A percentile compares a stretch with the other conserved stretches of the same genome.
phyloP scores from a whole-genome alignment of 139 green algal species.

The Raphidocelis subcapitata region DNA sequence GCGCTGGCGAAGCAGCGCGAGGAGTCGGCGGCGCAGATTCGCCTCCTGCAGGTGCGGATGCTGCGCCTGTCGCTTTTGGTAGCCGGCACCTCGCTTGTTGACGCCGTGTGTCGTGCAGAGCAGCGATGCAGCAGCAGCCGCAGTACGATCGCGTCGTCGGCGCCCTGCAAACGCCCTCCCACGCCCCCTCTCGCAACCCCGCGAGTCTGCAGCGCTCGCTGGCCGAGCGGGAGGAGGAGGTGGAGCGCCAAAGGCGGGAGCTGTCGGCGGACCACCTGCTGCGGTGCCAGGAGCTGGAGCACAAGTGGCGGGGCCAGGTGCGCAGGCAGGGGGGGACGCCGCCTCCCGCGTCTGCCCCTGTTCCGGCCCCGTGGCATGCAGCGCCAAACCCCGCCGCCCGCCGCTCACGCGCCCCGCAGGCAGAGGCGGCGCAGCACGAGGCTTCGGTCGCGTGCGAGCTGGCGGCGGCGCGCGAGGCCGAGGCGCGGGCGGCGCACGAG shows the following conservation, averaged over 20 bases:
- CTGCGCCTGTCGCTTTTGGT: no score
- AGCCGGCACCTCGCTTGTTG: no score
- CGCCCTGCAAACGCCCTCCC: no score
- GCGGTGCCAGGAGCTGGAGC: conserved; percentile 46
- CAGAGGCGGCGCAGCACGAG: conserved; percentile 27
- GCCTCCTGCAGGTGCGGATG: conserved; percentile 46
- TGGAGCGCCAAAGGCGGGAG: conserved; percentile 50
- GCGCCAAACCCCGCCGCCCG: no score
- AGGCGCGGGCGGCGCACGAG: conserved; percentile 37
- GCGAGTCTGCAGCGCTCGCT: conserved; percentile 44
- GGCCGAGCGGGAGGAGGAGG: conserved; percentile 41
- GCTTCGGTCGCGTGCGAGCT: conserved; percentile 11
- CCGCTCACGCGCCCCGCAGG: no score
- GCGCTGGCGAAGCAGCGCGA: conserved; percentile 41
- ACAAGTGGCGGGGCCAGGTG: conserved; percentile 11
- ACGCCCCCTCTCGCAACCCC: no score
- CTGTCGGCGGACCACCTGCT: conserved; percentile 36
- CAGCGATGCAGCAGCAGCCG: conserved; percentile 20
- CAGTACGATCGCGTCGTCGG: conserved; percentile 20
- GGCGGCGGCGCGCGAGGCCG: conserved; percentile 38
- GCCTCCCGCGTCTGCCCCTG: no score
- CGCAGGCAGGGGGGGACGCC: no score
- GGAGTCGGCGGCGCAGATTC: conserved; percentile 27
- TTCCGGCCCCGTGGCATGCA: no score
- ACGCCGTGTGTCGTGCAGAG: no score